These are phyloP conservation scores for Aphanomyces stellatus DNA, from an alignment of 352 stramenopile genomes.

Conservation along the genomic window DNA sequence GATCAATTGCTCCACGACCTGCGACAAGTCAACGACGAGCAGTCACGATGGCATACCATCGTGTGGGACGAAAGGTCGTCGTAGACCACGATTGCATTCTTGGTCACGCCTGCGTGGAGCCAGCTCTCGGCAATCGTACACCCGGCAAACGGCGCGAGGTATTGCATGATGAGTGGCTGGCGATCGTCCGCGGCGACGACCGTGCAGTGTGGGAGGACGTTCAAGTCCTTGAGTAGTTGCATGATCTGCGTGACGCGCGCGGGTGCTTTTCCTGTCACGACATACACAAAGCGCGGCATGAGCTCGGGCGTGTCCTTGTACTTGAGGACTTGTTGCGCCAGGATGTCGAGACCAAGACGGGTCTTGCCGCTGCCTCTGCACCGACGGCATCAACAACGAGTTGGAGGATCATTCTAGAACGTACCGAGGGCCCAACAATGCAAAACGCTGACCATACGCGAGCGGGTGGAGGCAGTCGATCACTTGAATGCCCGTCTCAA, in stretches of 20 bases:
- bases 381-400: background rate
- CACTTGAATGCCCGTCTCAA: constrained; percentile 53
- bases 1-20: constrained; percentile 59
- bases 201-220: constrained; percentile 45
- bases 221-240: constrained; percentile 39
- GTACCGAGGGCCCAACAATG: constrained; percentile 50
- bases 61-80: constrained; percentile 70
- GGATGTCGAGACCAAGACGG: constrained; percentile 51
- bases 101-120: constrained; percentile 40
- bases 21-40: background rate
- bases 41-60: constrained; percentile 19
- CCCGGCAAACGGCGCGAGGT: constrained; percentile 70
- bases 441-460: constrained; percentile 59
- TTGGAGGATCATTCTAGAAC: background rate
- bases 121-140: constrained; percentile 64
- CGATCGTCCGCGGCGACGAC: constrained; percentile 54
- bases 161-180: constrained; percentile 67
- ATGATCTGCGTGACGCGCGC: constrained; percentile 55
- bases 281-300: constrained; percentile 62
- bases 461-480: constrained; percentile 75
- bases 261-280: constrained; percentile 52
- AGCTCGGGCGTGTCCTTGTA: constrained; percentile 21
- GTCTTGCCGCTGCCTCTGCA: constrained; percentile 47
- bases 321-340: constrained; percentile 42
- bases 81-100: constrained; percentile 64